Evolutionary conservation across 345 rosid genomes (phyloP).

Genomic region (Heritiera littoralis): DNA sequence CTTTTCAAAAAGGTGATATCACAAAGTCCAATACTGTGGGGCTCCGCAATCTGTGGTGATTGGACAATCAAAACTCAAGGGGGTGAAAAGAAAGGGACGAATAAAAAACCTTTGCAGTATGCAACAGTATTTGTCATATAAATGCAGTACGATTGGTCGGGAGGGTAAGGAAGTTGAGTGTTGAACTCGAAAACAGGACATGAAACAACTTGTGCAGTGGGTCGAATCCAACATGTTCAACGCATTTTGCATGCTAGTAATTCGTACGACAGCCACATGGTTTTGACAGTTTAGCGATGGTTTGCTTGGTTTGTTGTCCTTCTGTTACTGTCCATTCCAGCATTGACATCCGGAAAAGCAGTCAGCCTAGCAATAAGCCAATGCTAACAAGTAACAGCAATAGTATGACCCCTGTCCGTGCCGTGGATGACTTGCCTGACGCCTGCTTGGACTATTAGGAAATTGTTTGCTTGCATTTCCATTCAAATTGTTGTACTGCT

Average conservation of each 20-base stretch:
- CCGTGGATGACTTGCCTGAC: not conserved
- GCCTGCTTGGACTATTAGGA: not conserved
- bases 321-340: not conserved
- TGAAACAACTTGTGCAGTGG: constrained; percentile 17
- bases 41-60: not conserved
- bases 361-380: not conserved
- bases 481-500: not conserved
- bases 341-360: not conserved
- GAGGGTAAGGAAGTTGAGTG: not conserved
- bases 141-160: not conserved
- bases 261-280: not conserved
- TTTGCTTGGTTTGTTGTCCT: not conserved
- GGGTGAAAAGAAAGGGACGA: not conserved
- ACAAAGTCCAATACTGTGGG: constrained; percentile 21
- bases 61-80: constrained; percentile 11
- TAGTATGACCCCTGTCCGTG: not conserved
- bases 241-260: constrained; percentile 11
- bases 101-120: constrained; percentile 3
- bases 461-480: not conserved
- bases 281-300: not conserved
- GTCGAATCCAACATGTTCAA: constrained; percentile 18
- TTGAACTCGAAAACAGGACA: not conserved
- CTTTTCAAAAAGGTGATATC: constrained; percentile 33
- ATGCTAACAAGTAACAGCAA: not conserved
- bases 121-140: not conserved